Conservation (phyloP, 768 basidiomycete species). For the Cubamyces lactineus region DNA sequence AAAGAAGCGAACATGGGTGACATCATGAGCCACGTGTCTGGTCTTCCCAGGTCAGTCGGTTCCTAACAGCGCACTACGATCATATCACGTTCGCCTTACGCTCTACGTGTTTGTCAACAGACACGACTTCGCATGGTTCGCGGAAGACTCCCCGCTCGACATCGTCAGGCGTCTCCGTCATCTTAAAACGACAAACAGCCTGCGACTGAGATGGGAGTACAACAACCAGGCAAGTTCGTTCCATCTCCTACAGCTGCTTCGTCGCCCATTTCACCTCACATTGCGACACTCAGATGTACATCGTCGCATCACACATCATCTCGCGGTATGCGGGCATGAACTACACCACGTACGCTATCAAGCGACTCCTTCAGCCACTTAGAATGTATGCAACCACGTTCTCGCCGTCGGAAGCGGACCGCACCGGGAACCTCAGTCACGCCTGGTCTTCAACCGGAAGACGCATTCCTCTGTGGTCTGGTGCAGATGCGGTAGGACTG, state of each 20-base stretch:
- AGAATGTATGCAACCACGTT: constrained; percentile 47
- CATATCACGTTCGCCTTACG: neutral
- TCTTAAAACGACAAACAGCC: constrained; percentile 38
- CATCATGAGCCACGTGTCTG: constrained; percentile 30
- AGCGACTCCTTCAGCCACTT: constrained; percentile 45
- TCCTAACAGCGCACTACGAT: too few species aligned
- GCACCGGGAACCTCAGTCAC: constrained; percentile 38
- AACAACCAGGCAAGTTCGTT: constrained; percentile 39
- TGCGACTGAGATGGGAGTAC: constrained; percentile 43
- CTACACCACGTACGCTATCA: constrained; percentile 45
- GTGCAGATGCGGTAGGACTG: constrained; percentile 20
- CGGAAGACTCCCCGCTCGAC: constrained; percentile 33
- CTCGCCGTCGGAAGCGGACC: constrained; percentile 37
- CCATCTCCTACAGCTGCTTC: neutral
- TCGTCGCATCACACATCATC: constrained; percentile 39
- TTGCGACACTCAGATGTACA: constrained; percentile 41
- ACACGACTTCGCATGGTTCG: constrained; percentile 39
- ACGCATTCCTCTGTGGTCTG: constrained; percentile 38
- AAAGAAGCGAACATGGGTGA: constrained; percentile 42
- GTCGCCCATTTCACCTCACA: neutral
- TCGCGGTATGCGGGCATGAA: constrained; percentile 36
- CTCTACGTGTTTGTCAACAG: constrained; percentile 20
- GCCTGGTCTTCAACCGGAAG: constrained; percentile 39
- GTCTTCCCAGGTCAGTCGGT: constrained; percentile 36
- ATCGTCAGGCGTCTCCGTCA: constrained; percentile 33